These are phyloP conservation scores for Coemansia sp. DNA, from an alignment of 192 early-diverging fungal species.

Conservation along the genomic window DNA sequence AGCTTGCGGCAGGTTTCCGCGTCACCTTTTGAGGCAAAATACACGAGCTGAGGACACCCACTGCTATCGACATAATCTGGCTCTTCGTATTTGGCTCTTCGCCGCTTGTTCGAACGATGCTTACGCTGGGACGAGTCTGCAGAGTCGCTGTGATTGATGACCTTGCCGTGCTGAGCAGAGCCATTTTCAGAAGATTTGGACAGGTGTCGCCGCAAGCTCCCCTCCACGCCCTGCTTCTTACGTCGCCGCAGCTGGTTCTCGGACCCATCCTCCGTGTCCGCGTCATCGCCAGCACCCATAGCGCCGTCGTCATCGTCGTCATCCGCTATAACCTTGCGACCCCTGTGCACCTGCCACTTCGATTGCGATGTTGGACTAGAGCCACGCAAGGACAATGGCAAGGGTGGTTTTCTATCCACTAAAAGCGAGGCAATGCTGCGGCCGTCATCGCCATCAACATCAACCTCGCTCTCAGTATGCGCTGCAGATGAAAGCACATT, in stretches of 20 bases:
- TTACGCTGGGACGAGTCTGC: constrained; percentile 8
- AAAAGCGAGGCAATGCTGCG: not conserved
- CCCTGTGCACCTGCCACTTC: constrained; percentile 8
- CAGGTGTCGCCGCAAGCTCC: not conserved
- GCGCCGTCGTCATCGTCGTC: constrained; percentile 31
- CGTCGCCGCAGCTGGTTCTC: constrained; percentile 2
- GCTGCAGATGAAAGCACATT: constrained; percentile 2
- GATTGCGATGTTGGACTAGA: constrained; percentile 6
- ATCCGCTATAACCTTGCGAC: constrained; percentile 34
- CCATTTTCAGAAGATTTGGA: not conserved
- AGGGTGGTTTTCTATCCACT: not conserved
- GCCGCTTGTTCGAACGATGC: constrained; percentile 19
- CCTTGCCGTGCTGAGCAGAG: not conserved
- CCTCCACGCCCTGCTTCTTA: not conserved
- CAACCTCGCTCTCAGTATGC: constrained; percentile 32
- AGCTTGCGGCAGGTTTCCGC: constrained; percentile 27
- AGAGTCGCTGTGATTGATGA: not conserved
- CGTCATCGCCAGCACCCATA: constrained; percentile 7
- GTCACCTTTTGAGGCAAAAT: constrained; percentile 43
- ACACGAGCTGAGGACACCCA: constrained; percentile 40
- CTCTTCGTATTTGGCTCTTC: constrained; percentile 25
- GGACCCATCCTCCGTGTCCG: constrained; percentile 12
- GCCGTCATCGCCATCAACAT: constrained; percentile 19
- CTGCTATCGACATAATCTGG: constrained; percentile 27
- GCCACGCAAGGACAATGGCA: constrained; percentile 1